Evolutionary conservation across 164 flowering plant species (phyloP), one percentile per base, ranked within the genome.

Genomic region (Nelumbo lutea): DNA sequence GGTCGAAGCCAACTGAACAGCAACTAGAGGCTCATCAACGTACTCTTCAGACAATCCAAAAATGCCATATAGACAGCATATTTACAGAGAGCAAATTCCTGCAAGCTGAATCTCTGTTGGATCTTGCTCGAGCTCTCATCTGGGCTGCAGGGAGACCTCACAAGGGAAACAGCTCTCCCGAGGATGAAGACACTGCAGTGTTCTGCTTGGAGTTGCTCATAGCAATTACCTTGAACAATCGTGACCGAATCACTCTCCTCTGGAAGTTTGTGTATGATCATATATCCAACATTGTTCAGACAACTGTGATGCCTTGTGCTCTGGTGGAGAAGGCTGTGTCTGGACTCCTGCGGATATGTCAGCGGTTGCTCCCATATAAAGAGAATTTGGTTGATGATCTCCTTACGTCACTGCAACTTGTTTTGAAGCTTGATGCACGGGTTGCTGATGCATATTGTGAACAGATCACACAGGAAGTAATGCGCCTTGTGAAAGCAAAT

Each of bases 381-480:
- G 81, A 78, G 57, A 76, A 72, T 62, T 75, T 78, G 57, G 77
- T 80, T 64, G 84, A 81, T 60, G 84, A 81, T 50, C 80, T 81
- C 51, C 63, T 81, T 42, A 72, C 77, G 68, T 81, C 84, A 43
- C 72, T 81, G 57, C 82, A 79, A 14, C 65, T 81, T 45, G 73
- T 81, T 9, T 47, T 74, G 66, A 79, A 81, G 73, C 84, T 81
- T 39, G 80, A 81, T 72, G 84, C 80, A 48, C 73, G 84, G 64
- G 82, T 81, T 27, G 82, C 84, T 40, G 82, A 81, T 77, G 80
- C 84, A 7, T 81, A 81, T 66, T 81, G 84, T 63, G 84, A 81
- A 70, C 73, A 79, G 58, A 81, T 81, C 43, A 79, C 84, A 0
- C 79, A 79, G 56, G 84, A 81, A 72, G 77, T 81, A n/a, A 67